Evolutionary conservation across 192 early-diverging fungal genomes (phyloP).

Genomic region (Coemansia sp.): DNA sequence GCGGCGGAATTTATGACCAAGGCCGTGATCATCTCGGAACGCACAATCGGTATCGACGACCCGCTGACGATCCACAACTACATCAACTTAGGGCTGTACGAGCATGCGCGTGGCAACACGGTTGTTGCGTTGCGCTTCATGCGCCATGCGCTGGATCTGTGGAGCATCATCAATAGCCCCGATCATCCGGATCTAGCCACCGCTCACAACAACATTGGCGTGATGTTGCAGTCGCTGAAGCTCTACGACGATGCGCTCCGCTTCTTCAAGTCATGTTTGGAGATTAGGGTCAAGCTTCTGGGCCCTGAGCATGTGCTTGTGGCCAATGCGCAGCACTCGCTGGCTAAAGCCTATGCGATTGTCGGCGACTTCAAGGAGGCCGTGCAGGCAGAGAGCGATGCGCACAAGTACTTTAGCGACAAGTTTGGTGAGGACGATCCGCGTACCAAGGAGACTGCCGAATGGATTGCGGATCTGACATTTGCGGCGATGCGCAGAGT

Average conservation of each 20-base stretch:
- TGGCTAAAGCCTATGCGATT: constrained; percentile 75
- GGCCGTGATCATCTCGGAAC: constrained; percentile 84
- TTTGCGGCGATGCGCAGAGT: constrained; percentile 61
- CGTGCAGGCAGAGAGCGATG: constrained; percentile 68
- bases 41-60: constrained; percentile 84
- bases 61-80: constrained; percentile 88
- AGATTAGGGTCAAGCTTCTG: constrained; percentile 66
- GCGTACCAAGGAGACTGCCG: constrained; percentile 69
- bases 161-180: constrained; percentile 75
- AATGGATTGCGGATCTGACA: constrained; percentile 70
- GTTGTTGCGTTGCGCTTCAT: constrained; percentile 72
- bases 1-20: constrained; percentile 66
- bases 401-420: constrained; percentile 63
- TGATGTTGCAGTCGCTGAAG: constrained; percentile 75
- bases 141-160: constrained; percentile 79
- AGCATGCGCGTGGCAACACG: constrained; percentile 77
- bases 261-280: constrained; percentile 75
- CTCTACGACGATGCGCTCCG: constrained; percentile 61
- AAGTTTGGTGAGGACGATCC: constrained; percentile 72
- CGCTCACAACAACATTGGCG: constrained; percentile 66
- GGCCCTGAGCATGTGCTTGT: constrained; percentile 74
- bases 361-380: constrained; percentile 78
- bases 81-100: constrained; percentile 88
- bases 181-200: constrained; percentile 86
- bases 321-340: constrained; percentile 68